Base-by-base conservation (phyloP, 192 early-diverging fungal species). In the Coemansia umbellata region DNA sequence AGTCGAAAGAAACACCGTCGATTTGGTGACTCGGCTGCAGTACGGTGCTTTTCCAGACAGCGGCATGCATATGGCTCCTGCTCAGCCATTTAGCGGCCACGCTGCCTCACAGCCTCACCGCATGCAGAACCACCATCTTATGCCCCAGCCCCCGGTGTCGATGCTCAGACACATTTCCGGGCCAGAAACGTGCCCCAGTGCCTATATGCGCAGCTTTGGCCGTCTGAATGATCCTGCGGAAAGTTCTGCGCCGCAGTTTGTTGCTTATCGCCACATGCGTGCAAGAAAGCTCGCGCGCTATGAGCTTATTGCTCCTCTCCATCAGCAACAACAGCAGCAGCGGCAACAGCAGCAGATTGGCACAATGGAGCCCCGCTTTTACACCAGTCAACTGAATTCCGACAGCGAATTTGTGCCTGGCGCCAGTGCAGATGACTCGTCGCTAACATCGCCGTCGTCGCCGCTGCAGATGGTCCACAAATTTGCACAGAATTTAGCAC, bases 251-350 rank as follows among this genome's bases (percentile, higher is more conserved):
- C 63, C 58, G 26, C 69, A 73, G 50, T 73, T 66, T 53, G 58
- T 33, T 7, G 69, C 69, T 2, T 73, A 61, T 37, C 63, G 58
- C 41, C 57, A 53, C 18, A 73, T 73, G 57, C 58, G 58, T 15
- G 44, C 37, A 1, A 36, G 39, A n/a, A 64, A 64, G 40, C 62
- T 73, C 21, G 58, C 58, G 10, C 58, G 55, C 44, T 73, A 73
- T 35, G 42, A 49, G 36, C 57, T 42, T 31, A 48, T 47, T 28
- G n/a, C 21, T 5, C n/a, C 22, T 24, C 3, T 18, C 26, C 18
- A 40, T 5, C 30, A 48, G 15, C 50, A 11, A 23, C 6, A 24
- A 24, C 17, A 41, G 7, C 22, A 49, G 15, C 51, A 14, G 31
- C 32, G 23, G 44, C 37, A 35, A 4, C 50, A 19, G n/a, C 45